phyloP scores from a whole-genome alignment of 2,329 filamentous ascomycete genomes.

The Acrodontium crateriforme region DNA sequence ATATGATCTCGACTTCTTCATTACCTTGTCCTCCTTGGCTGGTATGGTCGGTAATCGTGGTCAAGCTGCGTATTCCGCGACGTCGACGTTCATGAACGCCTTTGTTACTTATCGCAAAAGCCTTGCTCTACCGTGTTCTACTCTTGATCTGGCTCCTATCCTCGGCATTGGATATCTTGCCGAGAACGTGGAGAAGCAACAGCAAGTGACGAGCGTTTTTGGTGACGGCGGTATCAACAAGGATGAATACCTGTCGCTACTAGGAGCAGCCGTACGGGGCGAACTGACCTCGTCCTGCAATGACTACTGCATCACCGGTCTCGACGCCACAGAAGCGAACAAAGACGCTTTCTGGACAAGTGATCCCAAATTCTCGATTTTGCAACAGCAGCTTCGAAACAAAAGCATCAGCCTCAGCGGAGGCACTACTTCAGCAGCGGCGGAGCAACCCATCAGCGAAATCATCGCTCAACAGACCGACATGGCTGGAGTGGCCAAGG shows the following conservation, averaged over 20 bases:
- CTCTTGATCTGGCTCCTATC: slow-evolving; percentile 19
- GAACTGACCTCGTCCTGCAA: neutral
- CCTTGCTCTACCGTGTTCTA: slow-evolving; percentile 12
- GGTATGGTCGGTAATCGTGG: slow-evolving; percentile 43
- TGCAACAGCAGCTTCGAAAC: too few relatives aligned
- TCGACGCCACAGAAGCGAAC: neutral
- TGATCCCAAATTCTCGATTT: slow-evolving; percentile 1
- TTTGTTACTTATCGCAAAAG: slow-evolving; percentile 14
- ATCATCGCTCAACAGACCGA: too few relatives aligned
- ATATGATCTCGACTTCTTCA: slow-evolving; percentile 27
- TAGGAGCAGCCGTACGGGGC: neutral
- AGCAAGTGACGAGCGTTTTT: neutral
- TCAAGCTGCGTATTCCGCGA: slow-evolving; percentile 45
- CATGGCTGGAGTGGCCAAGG: too few relatives aligned
- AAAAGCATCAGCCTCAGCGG: too few relatives aligned
- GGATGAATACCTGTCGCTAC: neutral
- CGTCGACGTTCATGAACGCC: slow-evolving; percentile 24
- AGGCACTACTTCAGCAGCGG: too few relatives aligned
- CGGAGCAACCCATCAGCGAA: too few relatives aligned
- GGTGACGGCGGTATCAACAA: neutral
- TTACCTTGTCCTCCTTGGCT: slow-evolving; percentile 41
- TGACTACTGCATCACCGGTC: neutral
- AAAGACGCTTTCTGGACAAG: neutral
- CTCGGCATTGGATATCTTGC: slow-evolving; percentile 17
- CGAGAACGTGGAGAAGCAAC: neutral